phyloP scores from a whole-genome alignment of 306 rosid genomes.

The Quercus alba region DNA sequence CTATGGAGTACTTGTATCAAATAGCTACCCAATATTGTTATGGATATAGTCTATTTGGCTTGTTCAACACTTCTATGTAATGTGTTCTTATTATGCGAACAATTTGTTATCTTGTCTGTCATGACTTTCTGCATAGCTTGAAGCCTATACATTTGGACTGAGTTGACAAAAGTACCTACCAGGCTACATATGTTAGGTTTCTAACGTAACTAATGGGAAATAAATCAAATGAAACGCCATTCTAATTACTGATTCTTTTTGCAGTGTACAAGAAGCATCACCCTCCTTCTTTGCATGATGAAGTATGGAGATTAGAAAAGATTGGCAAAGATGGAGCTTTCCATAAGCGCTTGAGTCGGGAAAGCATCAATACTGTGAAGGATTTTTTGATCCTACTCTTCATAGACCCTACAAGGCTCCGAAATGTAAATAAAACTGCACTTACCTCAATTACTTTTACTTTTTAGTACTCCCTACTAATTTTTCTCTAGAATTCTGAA shows the following conservation, averaged over 20 bases:
- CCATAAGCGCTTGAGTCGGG: conserved; percentile 80
- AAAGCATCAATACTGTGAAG: conserved; percentile 63
- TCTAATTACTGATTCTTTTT: conserved; percentile 22
- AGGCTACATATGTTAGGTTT: background rate
- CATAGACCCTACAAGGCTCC: conserved; percentile 71
- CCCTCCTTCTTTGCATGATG: conserved; percentile 86
- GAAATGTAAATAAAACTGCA: conserved; percentile 57
- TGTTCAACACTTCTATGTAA: background rate
- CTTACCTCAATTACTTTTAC: conserved; percentile 4
- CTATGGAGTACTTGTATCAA: background rate
- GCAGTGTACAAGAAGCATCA: conserved; percentile 98
- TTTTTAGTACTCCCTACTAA: background rate
- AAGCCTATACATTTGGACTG: background rate
- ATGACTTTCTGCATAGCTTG: background rate
- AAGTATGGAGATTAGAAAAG: conserved; percentile 97
- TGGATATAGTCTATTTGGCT: background rate
- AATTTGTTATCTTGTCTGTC: conserved; percentile 2
- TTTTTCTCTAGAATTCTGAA: background rate
- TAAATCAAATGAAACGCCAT: conserved; percentile 10
- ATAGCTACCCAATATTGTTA: background rate
- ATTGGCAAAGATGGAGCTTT: conserved; percentile 98
- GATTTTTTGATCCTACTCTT: conserved; percentile 84
- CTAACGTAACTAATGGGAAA: conserved; percentile 10
- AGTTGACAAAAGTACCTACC: background rate
- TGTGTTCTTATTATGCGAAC: conserved; percentile 11